Evolutionary conservation across 257 asterid species (phyloP).

Genomic region (Solanum stenotomum): DNA sequence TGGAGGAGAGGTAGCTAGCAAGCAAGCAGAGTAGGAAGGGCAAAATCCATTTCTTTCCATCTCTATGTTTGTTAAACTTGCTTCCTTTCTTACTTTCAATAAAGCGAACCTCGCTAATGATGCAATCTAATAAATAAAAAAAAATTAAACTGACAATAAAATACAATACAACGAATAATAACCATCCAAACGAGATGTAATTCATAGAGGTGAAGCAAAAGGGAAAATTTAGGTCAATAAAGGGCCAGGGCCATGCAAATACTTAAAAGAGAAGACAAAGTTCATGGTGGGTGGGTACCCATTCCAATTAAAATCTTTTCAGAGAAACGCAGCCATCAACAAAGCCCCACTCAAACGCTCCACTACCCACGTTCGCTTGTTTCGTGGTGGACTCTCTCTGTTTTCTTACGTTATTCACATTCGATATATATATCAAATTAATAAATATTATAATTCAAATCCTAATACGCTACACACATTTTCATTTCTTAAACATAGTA

Average conservation of each 20-base stretch:
- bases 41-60: no score
- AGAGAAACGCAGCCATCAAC: slow-evolving; percentile 38
- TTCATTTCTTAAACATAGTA: background rate
- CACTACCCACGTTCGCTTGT: slow-evolving; percentile 3
- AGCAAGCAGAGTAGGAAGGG: no score
- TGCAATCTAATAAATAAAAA: no score
- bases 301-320: slow-evolving; percentile 21
- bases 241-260: slow-evolving; percentile 1
- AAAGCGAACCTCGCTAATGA: no score
- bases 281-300: slow-evolving; percentile 21
- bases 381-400: background rate
- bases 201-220: background rate
- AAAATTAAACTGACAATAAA: no score
- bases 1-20: no score
- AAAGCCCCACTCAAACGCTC: slow-evolving; percentile 28
- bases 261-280: background rate
- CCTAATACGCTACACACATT: background rate
- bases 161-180: no score
- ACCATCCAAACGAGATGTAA: no score
- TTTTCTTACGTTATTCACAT: background rate
- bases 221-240: background rate
- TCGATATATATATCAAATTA: no score
- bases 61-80: no score
- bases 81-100: no score
- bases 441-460: background rate